Evolutionary conservation across 352 stramenopile genomes (phyloP).

Genomic region (Pythium insidiosum): DNA sequence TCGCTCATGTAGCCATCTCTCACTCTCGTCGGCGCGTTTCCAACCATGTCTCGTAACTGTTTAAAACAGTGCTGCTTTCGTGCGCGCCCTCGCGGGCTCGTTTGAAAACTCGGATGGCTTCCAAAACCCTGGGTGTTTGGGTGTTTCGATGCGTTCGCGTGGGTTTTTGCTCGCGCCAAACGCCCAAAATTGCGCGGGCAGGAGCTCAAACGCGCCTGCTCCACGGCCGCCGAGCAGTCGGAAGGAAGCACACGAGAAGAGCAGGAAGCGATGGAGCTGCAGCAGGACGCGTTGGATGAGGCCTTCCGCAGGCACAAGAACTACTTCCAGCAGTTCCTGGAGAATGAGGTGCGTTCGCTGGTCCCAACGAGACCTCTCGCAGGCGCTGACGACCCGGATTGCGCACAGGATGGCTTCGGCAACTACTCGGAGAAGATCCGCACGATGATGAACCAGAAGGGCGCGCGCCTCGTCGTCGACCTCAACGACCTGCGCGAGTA

Average conservation of each 20-base stretch:
- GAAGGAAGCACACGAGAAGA: too few relatives aligned
- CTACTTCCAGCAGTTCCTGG: constrained; percentile 81
- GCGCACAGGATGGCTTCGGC: constrained; percentile 47
- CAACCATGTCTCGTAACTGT: not conserved
- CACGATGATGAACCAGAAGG: constrained; percentile 75
- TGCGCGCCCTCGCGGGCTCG: not conserved
- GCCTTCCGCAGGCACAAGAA: constrained; percentile 83
- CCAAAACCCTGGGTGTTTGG: constrained; percentile 7
- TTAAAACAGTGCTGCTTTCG: not conserved
- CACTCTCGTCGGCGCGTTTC: not conserved
- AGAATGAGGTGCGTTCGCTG: constrained; percentile 60
- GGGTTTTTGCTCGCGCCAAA: not conserved
- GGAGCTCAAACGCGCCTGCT: too few relatives aligned
- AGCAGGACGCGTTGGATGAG: constrained; percentile 80
- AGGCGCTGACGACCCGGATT: not conserved
- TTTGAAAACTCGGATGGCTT: not conserved
- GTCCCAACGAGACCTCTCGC: too few relatives aligned
- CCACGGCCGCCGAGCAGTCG: too few relatives aligned
- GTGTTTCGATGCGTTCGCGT: too few relatives aligned
- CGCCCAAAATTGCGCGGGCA: constrained; percentile 10
- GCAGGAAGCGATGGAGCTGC: constrained; percentile 47
- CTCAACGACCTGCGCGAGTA: constrained; percentile 89
- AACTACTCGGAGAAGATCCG: constrained; percentile 78
- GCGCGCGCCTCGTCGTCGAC: constrained; percentile 73
- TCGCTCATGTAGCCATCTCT: constrained; percentile 40